Evolutionary conservation across 2,329 filamentous ascomycete species (phyloP).

Genomic region (Claviceps pusilla): DNA sequence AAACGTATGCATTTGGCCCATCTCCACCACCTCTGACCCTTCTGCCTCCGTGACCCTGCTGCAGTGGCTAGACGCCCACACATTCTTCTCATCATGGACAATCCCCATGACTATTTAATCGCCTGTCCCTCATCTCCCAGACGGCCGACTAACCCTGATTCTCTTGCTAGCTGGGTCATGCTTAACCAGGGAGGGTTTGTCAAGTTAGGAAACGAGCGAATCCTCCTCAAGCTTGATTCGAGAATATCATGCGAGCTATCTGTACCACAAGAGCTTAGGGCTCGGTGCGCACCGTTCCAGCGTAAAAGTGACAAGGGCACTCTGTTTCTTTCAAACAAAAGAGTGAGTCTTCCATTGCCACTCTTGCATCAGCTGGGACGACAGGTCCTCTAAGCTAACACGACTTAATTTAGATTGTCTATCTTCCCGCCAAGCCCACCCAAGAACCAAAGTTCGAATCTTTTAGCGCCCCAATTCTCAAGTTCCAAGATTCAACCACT

Average conservation of each 20-base stretch:
- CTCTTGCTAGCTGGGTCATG: constrained; percentile 71
- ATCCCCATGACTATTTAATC: constrained; percentile 27
- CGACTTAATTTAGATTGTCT: constrained; percentile 53
- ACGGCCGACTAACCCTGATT: constrained; percentile 34
- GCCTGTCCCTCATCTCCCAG: constrained; percentile 19
- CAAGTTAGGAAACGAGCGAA: constrained; percentile 68
- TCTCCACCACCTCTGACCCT: neutral
- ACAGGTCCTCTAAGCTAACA: neutral
- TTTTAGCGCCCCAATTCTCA: constrained; percentile 77
- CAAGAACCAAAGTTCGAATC: constrained; percentile 53
- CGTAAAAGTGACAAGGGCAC: constrained; percentile 60
- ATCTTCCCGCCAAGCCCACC: constrained; percentile 60
- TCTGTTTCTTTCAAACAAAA: constrained; percentile 70
- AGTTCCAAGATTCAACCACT: constrained; percentile 73
- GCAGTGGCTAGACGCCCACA: neutral
- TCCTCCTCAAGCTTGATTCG: constrained; percentile 64
- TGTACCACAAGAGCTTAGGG: constrained; percentile 47
- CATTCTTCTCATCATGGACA: constrained; percentile 20
- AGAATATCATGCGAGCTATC: constrained; percentile 65
- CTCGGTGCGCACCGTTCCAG: constrained; percentile 47
- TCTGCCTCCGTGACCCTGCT: neutral
- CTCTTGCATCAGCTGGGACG: neutral
- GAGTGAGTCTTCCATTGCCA: constrained; percentile 37
- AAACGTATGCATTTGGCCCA: neutral
- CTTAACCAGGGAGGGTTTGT: constrained; percentile 66